Evolutionary conservation across 1,139 yeast genomes (phyloP).

Genomic region (Candida sp.): DNA sequence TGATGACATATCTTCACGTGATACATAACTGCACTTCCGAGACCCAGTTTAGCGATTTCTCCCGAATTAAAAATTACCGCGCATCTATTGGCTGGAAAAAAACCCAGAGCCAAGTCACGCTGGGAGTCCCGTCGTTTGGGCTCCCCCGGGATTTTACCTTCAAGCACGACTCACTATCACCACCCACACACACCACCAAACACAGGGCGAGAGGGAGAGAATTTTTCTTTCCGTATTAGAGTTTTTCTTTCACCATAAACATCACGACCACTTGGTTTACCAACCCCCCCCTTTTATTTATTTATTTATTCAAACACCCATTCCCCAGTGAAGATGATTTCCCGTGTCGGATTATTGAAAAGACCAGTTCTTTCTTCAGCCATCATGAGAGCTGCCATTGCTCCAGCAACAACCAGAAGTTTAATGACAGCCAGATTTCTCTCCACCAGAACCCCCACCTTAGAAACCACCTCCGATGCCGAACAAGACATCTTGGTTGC

Average conservation of each 20-base stretch:
- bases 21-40: neutral
- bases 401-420: slow-evolving; percentile 26
- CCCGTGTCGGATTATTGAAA: slow-evolving; percentile 20
- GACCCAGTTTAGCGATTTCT: neutral
- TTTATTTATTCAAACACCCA: slow-evolving; percentile 37
- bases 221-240: neutral
- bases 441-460: slow-evolving; percentile 52
- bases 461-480: slow-evolving; percentile 62
- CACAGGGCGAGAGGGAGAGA: neutral
- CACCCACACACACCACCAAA: neutral
- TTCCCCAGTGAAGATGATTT: slow-evolving; percentile 60
- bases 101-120: neutral
- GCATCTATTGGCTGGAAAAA: slow-evolving; percentile 6
- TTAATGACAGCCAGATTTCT: neutral
- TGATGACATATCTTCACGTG: neutral
- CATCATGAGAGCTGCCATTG: slow-evolving; percentile 2
- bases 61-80: slow-evolving; percentile 2
- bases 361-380: slow-evolving; percentile 10
- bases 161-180: neutral
- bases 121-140: neutral
- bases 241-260: too few relatives aligned
- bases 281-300: slow-evolving; percentile 35
- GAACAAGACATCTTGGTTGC: slow-evolving; percentile 74
- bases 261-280: neutral
- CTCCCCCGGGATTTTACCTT: slow-evolving; percentile 4